Percentiles rank a stretch among this genome's conserved stretches.
These are phyloP conservation scores for Suillus occidentalis DNA, from an alignment of 768 basidiomycete species.

Conservation along the genomic window DNA sequence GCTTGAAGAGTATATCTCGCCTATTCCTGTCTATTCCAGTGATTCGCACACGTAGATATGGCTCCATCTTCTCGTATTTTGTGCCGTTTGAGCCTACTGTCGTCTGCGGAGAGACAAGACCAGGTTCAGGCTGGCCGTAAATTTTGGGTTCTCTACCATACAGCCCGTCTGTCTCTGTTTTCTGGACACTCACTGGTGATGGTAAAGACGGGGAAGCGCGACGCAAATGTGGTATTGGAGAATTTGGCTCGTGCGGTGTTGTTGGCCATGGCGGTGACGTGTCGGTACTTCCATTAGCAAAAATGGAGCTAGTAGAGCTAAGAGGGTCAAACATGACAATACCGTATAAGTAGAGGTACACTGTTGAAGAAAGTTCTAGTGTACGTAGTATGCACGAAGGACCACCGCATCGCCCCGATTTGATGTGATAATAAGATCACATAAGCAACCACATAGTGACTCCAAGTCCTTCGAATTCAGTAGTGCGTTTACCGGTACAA, in stretches of 20 bases:
- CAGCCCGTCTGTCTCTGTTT: conserved; percentile 52
- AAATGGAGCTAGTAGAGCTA: conserved; percentile 51
- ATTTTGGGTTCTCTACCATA: conserved; percentile 84
- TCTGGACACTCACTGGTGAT: conserved; percentile 44
- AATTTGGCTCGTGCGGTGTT: conserved; percentile 70
- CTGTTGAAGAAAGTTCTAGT: background rate
- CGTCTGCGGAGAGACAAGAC: conserved; percentile 74
- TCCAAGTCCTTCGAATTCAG: background rate
- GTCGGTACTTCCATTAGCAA: conserved; percentile 48
- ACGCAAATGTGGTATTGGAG: conserved; percentile 70
- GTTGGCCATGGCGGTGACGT: conserved; percentile 74
- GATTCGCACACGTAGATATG: conserved; percentile 87
- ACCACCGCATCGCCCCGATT: background rate
- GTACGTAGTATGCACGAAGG: background rate
- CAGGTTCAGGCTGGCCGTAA: conserved; percentile 83
- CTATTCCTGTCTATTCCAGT: conserved; percentile 92
- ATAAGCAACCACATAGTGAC: background rate
- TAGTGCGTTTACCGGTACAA: background rate
- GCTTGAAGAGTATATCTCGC: conserved; percentile 88
- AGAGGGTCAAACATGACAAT: conserved; percentile 72
- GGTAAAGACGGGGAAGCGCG: conserved; percentile 56
- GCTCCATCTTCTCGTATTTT: conserved; percentile 73
- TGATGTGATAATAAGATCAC: background rate
- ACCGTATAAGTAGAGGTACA: background rate
- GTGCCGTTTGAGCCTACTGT: conserved; percentile 66